Percentiles rank a stretch among this genome's conserved stretches.
These are phyloP conservation scores for Coniochaeta sp. DNA, from an alignment of 2,329 filamentous ascomycete genomes.

Conservation along the genomic window DNA sequence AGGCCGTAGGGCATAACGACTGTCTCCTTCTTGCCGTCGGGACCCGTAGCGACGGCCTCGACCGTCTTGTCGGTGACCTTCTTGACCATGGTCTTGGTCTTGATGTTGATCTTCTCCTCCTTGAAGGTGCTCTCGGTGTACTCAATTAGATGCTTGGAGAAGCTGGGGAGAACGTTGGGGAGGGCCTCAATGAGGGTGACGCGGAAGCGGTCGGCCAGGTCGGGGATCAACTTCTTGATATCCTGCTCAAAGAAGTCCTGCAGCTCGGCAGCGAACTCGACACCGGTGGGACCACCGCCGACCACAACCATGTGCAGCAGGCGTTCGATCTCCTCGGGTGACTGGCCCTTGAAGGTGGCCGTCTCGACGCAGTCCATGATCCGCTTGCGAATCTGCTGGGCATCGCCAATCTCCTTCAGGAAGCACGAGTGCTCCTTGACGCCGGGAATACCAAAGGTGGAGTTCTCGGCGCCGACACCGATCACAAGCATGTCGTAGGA, in stretches of 20 bases:
- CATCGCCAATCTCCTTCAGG: conserved; percentile 95
- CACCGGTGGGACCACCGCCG: conserved; percentile 89
- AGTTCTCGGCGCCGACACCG: conserved; percentile 95
- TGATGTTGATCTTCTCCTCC: conserved; percentile 96
- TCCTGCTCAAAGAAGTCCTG: conserved; percentile 99
- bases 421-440: conserved; percentile 95
- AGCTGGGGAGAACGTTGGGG: conserved; percentile 93
- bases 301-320: conserved; percentile 97
- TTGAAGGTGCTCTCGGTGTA: conserved; percentile 99
- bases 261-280: conserved; percentile 96
- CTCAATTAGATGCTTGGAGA: conserved; percentile 98
- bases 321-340: conserved; percentile 79
- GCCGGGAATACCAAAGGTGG: conserved; percentile 94
- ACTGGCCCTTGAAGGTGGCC: conserved; percentile 95
- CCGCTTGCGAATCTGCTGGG: conserved; percentile 92
- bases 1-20: conserved; percentile 88
- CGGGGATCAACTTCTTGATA: conserved; percentile 95
- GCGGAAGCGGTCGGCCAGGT: conserved; percentile 91
- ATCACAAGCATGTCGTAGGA: conserved; percentile 98
- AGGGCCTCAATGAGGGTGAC: conserved; percentile 96
- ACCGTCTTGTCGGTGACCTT: conserved; percentile 89
- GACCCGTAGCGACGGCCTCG: conserved; percentile 75
- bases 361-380: conserved; percentile 99
- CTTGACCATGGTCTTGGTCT: conserved; percentile 99
- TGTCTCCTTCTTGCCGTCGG: conserved; percentile 76